These are phyloP conservation scores for Amphibolis antarctica DNA, from an alignment of 106 monocot genomes.

Conservation along the genomic window DNA sequence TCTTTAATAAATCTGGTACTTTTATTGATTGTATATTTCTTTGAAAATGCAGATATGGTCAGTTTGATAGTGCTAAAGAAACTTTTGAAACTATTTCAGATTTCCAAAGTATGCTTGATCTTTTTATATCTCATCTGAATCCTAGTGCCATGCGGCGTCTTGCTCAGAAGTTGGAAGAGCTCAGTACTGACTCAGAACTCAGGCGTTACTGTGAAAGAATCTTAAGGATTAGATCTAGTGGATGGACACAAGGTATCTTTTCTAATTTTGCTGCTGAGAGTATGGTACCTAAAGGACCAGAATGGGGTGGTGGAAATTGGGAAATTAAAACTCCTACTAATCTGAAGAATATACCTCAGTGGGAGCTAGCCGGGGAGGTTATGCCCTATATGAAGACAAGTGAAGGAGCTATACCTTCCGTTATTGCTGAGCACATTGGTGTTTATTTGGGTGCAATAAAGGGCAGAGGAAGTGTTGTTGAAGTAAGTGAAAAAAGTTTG, in stretches of 20 bases:
- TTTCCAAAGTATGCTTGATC: slow-evolving; percentile 91
- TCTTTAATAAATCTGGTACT: not conserved
- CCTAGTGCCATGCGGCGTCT: slow-evolving; percentile 91
- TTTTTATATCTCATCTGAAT: slow-evolving; percentile 93
- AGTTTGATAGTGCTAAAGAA: slow-evolving; percentile 98
- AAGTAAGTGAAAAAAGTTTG: slow-evolving; percentile 87
- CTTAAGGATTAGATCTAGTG: slow-evolving; percentile 71
- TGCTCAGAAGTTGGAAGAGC: slow-evolving; percentile 80
- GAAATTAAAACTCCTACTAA: slow-evolving; percentile 78
- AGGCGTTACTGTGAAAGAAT: slow-evolving; percentile 89
- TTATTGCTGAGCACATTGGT: slow-evolving; percentile 82
- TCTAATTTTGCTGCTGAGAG: slow-evolving; percentile 98
- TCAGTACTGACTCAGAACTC: slow-evolving; percentile 61
- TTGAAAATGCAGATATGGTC: slow-evolving; percentile 60
- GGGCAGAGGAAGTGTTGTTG: slow-evolving; percentile 74
- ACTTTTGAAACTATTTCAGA: slow-evolving; percentile 94
- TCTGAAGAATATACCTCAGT: slow-evolving; percentile 82
- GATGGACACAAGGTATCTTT: slow-evolving; percentile 95
- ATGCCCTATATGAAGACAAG: slow-evolving; percentile 95
- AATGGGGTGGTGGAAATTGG: slow-evolving; percentile 99
- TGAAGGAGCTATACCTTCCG: slow-evolving; percentile 70
- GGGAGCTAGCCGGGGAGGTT: slow-evolving; percentile 91
- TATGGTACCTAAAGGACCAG: slow-evolving; percentile 93
- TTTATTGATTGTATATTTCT: not conserved
- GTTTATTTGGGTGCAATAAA: slow-evolving; percentile 80